Conservation (phyloP, 805 yeast genomes). For the Pichia ethanolica region DNA sequence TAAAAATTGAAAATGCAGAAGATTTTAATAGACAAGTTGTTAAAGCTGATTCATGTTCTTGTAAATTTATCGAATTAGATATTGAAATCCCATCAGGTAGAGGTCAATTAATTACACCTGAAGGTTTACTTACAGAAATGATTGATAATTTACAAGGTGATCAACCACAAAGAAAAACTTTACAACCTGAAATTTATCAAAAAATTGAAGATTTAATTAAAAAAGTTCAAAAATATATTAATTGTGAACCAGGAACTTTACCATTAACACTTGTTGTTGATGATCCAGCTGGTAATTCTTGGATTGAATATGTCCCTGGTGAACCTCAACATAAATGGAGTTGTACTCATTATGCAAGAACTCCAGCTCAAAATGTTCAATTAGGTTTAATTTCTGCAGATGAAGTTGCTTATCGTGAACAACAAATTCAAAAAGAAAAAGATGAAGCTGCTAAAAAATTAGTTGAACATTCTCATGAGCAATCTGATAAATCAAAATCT, state of each 20-base stretch:
- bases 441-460: slow-evolving; percentile 11
- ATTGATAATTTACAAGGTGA: slow-evolving; percentile 69
- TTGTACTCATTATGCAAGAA: slow-evolving; percentile 69
- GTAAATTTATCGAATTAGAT: slow-evolving; percentile 76
- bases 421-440: slow-evolving; percentile 11
- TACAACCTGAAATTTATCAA: slow-evolving; percentile 67
- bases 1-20: slow-evolving; percentile 56
- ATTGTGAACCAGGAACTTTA: slow-evolving; percentile 58
- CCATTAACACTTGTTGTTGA: slow-evolving; percentile 77
- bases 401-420: slow-evolving; percentile 50
- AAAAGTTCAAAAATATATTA: slow-evolving; percentile 51
- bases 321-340: slow-evolving; percentile 90
- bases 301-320: slow-evolving; percentile 85
- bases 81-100: slow-evolving; percentile 92
- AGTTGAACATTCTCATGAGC: slow-evolving; percentile 21
- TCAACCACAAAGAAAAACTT: slow-evolving; percentile 69
- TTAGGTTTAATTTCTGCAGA: slow-evolving; percentile 75
- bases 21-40: slow-evolving; percentile 90
- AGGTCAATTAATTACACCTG: slow-evolving; percentile 89
- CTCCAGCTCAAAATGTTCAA: slow-evolving; percentile 80
- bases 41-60: slow-evolving; percentile 79
- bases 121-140: slow-evolving; percentile 83
- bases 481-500: slow-evolving; percentile 25
- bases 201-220: slow-evolving; percentile 66
- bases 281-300: slow-evolving; percentile 96